These are phyloP conservation scores for Dactylellina haptotyla DNA, from an alignment of 2,329 filamentous ascomycete genomes.

Conservation along the genomic window DNA sequence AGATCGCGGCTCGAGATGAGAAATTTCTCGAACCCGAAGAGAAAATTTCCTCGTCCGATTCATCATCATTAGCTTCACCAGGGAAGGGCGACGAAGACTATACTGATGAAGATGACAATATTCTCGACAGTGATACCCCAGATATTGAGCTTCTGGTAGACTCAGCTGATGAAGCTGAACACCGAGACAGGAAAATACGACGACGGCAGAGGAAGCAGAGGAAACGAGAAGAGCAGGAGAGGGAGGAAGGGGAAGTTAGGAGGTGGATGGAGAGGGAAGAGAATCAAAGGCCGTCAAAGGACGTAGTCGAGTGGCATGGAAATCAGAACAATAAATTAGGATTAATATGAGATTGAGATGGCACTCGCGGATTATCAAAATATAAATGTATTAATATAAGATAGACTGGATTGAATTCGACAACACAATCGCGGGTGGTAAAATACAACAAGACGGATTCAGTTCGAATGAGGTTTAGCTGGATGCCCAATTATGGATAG, in stretches of 20 bases:
- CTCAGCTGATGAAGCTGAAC: constrained; percentile 24
- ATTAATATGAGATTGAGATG: no score
- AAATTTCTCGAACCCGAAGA: no score
- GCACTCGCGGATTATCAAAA: no score
- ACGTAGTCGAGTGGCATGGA: background rate
- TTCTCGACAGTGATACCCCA: constrained; percentile 42
- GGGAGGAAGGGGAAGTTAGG: constrained; percentile 15
- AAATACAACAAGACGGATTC: no score
- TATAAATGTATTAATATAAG: no score
- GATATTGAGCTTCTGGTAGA: constrained; percentile 35
- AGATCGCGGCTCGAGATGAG: no score
- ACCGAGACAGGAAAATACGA: constrained; percentile 37
- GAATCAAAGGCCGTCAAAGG: background rate
- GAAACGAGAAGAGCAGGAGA: constrained; percentile 14
- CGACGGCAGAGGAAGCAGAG: constrained; percentile 52
- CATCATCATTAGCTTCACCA: background rate
- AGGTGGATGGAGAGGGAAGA: background rate
- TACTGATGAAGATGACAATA: constrained; percentile 23
- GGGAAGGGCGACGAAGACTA: constrained; percentile 1
- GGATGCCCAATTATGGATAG: no score
- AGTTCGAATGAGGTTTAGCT: no score
- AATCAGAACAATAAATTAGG: no score
- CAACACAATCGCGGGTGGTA: no score
- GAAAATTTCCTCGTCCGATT: no score
- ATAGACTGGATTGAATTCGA: no score